Base-by-base conservation (phyloP, 2,329 filamentous ascomycete genomes). In the Fusarium albidum region DNA sequence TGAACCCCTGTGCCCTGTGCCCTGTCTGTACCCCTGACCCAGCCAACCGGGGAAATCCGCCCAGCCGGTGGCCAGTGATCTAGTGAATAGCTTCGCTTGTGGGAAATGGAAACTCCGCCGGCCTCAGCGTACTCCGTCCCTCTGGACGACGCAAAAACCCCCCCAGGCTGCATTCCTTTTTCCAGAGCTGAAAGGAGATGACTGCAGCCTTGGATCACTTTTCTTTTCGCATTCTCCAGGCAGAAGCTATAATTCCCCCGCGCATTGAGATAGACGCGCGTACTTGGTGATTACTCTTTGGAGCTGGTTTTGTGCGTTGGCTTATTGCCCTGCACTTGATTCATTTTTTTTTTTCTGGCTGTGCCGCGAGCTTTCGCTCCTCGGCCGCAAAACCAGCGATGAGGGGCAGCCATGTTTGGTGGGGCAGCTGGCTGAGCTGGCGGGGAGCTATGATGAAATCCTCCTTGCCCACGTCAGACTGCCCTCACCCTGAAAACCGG, bases 391-490 rank as follows among this genome's bases (percentile, higher is more conserved):
- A 38, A 89, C 83, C 35, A 88, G 86, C 61, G 88, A 89, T 10
- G 87, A n/a, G 76, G 82, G 68, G 84, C 89, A 61, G 77, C 50
- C 28, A 57, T 21, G 81, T 77, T 12, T 72, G 49, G 84, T 81
- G 34, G 89, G 79, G 68, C 88, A 88, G 21, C 34, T 53, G 56
- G 48, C 61, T 54, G 47, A 55, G 55, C 54, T 61, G 58, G 57
- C 51, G 49, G 57, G 64, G 59, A 66, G 59, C 63, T 66, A 65
- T 67, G 65, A 67, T 67, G 65, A 67, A 66, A 63, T 67, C 38
- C 50, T 51, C 35, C 49, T 43, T 62, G 57, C 64, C 21, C 64
- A 66, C 60, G 61, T 65, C 42, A 47, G 34, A 47, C 59, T 52
- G 28, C 26, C 31, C 44, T 58, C 48, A 49, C 11, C n/a, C 25